A percentile compares a stretch with the other conserved stretches of the same genome.
These are phyloP conservation scores for Pleurotus salmoneostramineus DNA, from an alignment of 768 basidiomycete genomes.

Conservation along the genomic window DNA sequence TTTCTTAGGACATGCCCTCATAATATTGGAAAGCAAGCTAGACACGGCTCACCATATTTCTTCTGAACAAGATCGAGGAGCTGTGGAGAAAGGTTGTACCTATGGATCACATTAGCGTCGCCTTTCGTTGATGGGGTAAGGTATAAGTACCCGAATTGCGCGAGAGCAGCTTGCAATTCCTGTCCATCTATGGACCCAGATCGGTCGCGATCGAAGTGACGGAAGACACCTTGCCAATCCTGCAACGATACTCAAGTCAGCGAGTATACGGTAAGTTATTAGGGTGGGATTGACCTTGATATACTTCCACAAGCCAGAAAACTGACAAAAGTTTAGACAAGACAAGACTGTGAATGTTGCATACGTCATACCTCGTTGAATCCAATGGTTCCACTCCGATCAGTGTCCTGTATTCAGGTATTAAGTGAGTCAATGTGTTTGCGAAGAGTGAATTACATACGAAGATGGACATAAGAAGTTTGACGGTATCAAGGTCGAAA, in stretches of 20 bases:
- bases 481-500: conserved; percentile 85
- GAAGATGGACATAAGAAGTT: conserved; percentile 80
- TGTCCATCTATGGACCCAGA: conserved; percentile 72
- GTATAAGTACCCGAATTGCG: conserved; percentile 58
- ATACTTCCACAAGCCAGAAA: conserved; percentile 78
- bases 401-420: conserved; percentile 43
- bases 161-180: conserved; percentile 68
- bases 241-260: conserved; percentile 14
- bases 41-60: conserved; percentile 66
- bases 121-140: too few species aligned
- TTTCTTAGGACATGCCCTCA: conserved; percentile 16
- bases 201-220: conserved; percentile 79
- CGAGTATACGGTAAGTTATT: neutral
- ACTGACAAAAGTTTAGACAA: conserved; percentile 33
- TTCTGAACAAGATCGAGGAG: conserved; percentile 63
- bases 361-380: conserved; percentile 60
- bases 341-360: conserved; percentile 11
- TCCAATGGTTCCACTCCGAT: conserved; percentile 74
- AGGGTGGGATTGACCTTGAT: conserved; percentile 48
- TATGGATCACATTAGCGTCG: conserved; percentile 13
- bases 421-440: neutral
- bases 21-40: neutral
- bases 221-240: conserved; percentile 86
- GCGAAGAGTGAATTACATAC: conserved; percentile 33
- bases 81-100: conserved; percentile 65